phyloP scores from a whole-genome alignment of 1,139 yeast genomes.

The Protomyces lactucae-debilis region DNA sequence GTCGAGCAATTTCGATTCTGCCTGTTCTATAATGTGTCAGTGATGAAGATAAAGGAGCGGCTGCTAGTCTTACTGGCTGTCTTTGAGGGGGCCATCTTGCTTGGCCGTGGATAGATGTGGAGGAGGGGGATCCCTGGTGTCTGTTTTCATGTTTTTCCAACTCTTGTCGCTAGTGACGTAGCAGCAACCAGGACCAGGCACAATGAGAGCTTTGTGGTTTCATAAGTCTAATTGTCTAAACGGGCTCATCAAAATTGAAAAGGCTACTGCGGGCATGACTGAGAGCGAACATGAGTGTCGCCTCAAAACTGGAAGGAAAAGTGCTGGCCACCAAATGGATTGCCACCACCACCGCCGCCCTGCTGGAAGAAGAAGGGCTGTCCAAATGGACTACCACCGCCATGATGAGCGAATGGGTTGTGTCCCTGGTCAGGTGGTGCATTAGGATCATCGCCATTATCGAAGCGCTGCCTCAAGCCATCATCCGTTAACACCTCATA shows the following conservation, averaged over 20 bases:
- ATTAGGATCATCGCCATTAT: conserved; percentile 48
- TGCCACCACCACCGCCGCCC: conserved; percentile 12
- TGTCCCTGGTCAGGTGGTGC: conserved; percentile 26
- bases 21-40: background rate
- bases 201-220: no score
- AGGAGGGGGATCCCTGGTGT: no score
- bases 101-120: no score
- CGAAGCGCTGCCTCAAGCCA: conserved; percentile 61
- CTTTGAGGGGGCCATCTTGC: background rate
- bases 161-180: no score
- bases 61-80: background rate
- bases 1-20: conserved; percentile 28
- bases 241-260: no score
- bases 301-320: background rate
- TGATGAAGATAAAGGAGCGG: no score
- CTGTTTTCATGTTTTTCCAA: no score
- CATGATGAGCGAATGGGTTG: conserved; percentile 22
- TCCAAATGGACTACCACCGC: conserved; percentile 3
- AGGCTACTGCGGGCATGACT: no score
- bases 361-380: conserved; percentile 16
- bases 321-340: conserved; percentile 4
- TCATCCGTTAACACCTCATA: conserved; percentile 71
- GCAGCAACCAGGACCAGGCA: no score
- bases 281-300: no score
- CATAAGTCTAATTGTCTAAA: no score